Conservation (phyloP, 305 asterid genomes). For the Lippia alba region DNA sequence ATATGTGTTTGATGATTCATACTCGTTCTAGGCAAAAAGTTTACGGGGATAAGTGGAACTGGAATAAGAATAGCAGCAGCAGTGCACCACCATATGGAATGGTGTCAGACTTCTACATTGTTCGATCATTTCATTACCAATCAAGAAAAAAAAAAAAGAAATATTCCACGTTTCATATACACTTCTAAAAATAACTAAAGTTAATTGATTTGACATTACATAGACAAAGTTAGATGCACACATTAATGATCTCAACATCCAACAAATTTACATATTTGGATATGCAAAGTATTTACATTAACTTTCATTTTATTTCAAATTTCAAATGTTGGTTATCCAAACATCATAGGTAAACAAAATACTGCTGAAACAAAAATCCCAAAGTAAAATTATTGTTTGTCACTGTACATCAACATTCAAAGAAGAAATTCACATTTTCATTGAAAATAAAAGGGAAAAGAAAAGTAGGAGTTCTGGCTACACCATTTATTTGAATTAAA, state of each 20-base stretch:
- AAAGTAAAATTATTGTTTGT: conserved; percentile 1
- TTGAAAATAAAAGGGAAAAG: not conserved
- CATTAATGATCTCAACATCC: not conserved
- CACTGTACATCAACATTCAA: not conserved
- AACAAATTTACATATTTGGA: not conserved
- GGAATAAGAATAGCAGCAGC: too few relatives aligned
- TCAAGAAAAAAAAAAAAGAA: not conserved
- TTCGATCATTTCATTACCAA: conserved; percentile 6
- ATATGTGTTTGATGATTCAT: too few relatives aligned
- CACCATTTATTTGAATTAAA: conserved; percentile 18
- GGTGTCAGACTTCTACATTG: conserved; percentile 7
- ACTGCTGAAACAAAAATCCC: not conserved
- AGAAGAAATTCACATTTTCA: not conserved
- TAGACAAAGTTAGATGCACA: not conserved
- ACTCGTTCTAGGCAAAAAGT: not conserved
- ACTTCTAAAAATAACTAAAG: not conserved
- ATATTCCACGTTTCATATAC: not conserved
- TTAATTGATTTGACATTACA: not conserved
- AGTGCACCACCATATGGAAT: not conserved
- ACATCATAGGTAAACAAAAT: not conserved
- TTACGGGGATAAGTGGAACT: not conserved
- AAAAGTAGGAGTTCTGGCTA: not conserved
- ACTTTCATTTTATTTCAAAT: conserved; percentile 5
- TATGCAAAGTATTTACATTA: conserved; percentile 2
- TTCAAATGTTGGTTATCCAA: not conserved